Conservation (phyloP, 2,329 filamentous ascomycete genomes). For the Elsinoe australis region DNA sequence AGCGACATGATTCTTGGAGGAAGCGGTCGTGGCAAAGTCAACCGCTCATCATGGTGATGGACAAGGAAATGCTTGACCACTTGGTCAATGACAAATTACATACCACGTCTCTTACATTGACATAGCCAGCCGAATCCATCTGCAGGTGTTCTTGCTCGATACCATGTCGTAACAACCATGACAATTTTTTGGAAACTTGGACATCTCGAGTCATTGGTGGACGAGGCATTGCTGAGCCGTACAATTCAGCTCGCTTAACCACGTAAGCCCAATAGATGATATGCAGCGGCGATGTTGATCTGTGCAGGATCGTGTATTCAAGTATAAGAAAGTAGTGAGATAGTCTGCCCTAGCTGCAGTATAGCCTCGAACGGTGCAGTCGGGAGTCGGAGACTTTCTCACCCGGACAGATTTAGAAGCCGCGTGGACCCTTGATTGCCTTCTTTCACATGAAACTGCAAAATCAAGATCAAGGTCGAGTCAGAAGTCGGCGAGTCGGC, state of each 20-base stretch:
- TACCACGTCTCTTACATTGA: slow-evolving; percentile 53
- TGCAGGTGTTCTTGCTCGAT: slow-evolving; percentile 53
- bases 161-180: slow-evolving; percentile 53
- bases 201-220: slow-evolving; percentile 36
- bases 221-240: slow-evolving; percentile 21
- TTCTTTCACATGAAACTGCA: neutral
- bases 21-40: too few species aligned
- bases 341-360: slow-evolving; percentile 5
- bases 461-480: neutral
- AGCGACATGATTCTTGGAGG: too few species aligned
- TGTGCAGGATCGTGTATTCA: neutral
- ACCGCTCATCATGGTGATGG: neutral
- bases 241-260: too few species aligned
- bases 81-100: slow-evolving; percentile 24
- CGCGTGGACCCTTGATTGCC: neutral
- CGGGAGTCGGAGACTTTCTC: slow-evolving; percentile 4
- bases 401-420: slow-evolving; percentile 8
- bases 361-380: slow-evolving; percentile 7
- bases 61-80: neutral
- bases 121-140: slow-evolving; percentile 53
- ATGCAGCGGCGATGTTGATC: neutral
- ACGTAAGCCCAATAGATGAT: neutral
- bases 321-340: slow-evolving; percentile 4
- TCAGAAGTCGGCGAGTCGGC: neutral
- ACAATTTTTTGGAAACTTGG: slow-evolving; percentile 42